Evolutionary conservation across 177 flowering plant genomes (phyloP).

Genomic region (Tripterygium wilfordii): DNA sequence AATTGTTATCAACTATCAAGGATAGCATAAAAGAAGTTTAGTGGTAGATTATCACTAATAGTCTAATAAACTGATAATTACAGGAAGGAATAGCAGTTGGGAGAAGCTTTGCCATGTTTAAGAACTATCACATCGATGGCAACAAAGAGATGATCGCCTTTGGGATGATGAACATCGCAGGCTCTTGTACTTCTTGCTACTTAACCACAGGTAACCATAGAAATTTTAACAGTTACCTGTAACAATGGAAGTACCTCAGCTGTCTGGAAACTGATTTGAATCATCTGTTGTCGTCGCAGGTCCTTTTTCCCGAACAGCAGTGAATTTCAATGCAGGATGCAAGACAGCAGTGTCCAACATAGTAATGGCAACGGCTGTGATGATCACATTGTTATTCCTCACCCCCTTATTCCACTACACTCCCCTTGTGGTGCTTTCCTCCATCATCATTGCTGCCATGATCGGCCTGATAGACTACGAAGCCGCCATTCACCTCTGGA

Average conservation of each 20-base stretch:
- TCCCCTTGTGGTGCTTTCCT: slow-evolving; percentile 64
- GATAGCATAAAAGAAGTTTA: too few species aligned
- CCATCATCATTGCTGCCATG: slow-evolving; percentile 70
- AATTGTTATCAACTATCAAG: too few species aligned
- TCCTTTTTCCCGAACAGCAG: slow-evolving; percentile 71
- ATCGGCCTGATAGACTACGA: slow-evolving; percentile 64
- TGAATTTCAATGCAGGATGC: slow-evolving; percentile 77
- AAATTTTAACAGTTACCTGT: too few species aligned
- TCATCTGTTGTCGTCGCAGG: too few species aligned
- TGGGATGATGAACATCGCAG: slow-evolving; percentile 52
- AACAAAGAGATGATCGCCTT: slow-evolving; percentile 59
- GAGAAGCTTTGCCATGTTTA: slow-evolving; percentile 49
- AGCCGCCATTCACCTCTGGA: slow-evolving; percentile 47
- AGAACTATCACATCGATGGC: slow-evolving; percentile 54
- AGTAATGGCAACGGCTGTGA: slow-evolving; percentile 64
- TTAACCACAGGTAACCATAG: slow-evolving; percentile 30
- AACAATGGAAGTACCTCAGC: too few species aligned
- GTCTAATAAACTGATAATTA: too few species aligned
- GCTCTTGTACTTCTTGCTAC: slow-evolving; percentile 55
- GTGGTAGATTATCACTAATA: too few species aligned
- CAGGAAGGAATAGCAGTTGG: slow-evolving; percentile 61
- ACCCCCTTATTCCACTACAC: slow-evolving; percentile 72
- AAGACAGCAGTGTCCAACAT: slow-evolving; percentile 68
- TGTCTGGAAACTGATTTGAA: too few species aligned
- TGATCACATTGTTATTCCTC: slow-evolving; percentile 54